phyloP scores from a whole-genome alignment of 257 asterid genomes.

The Phtheirospermum japonicum region DNA sequence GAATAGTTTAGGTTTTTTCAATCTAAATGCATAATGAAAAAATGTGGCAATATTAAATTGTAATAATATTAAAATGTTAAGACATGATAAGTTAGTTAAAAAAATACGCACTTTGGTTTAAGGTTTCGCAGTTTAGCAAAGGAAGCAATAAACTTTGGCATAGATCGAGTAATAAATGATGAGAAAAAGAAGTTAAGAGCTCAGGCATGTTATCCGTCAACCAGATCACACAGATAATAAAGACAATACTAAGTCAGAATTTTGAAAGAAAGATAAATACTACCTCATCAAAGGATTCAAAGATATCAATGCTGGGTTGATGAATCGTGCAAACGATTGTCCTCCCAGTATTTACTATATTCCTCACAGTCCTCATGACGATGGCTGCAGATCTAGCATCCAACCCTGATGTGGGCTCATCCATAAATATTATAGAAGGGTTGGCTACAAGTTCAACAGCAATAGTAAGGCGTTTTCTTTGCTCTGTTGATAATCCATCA shows the following conservation, averaged over 20 bases:
- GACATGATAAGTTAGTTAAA: slow-evolving; percentile 2
- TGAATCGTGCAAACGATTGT: slow-evolving; percentile 97
- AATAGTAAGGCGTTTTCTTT: slow-evolving; percentile 88
- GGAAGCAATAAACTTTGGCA: not conserved
- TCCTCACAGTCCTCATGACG: slow-evolving; percentile 96
- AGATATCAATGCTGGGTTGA: slow-evolving; percentile 96
- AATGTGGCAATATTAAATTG: slow-evolving; percentile 7
- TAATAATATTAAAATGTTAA: not conserved
- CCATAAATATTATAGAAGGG: slow-evolving; percentile 93
- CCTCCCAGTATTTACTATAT: slow-evolving; percentile 90
- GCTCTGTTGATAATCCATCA: slow-evolving; percentile 93
- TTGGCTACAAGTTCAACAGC: slow-evolving; percentile 96
- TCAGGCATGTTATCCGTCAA: slow-evolving; percentile 9
- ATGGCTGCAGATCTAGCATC: slow-evolving; percentile 98
- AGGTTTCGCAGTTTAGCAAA: slow-evolving; percentile 15
- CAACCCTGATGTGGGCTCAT: slow-evolving; percentile 95
- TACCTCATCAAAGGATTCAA: slow-evolving; percentile 97
- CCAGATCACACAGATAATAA: too few species aligned
- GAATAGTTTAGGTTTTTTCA: not conserved
- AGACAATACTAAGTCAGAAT: slow-evolving; percentile 3
- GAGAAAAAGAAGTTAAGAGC: slow-evolving; percentile 10
- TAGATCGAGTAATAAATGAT: not conserved
- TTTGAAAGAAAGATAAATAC: slow-evolving; percentile 20
- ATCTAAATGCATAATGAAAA: slow-evolving; percentile 8
- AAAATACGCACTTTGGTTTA: not conserved